Evolutionary conservation across 1,139 yeast genomes (phyloP), one percentile per base, ranked within the genome.

Genomic region (Yamadazyma oceani): DNA sequence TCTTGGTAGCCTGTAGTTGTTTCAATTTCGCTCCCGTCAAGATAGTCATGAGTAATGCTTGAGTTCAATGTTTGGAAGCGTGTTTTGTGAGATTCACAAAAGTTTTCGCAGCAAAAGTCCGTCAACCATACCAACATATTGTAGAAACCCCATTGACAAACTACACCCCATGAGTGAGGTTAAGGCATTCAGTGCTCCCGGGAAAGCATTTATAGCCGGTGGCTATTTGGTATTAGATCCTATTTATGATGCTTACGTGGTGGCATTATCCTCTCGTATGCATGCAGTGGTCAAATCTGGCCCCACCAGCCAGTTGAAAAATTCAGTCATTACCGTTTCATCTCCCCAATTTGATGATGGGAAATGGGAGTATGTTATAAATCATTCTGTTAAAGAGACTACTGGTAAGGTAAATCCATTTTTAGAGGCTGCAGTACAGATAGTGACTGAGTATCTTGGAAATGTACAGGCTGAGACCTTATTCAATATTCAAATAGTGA

Each of bases 161-260:
- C 28, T n/a, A 17, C 23, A 16, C 11, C 15, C n/a, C 31, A 26
- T 33, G 31, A 31, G 15, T 15, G 34, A n/a, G 12, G 12, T 10
- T 24, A 51, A 49, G 35, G 75, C 66, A 13, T 89, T 80, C 55
- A 85, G 96, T 54, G 95, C 97, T 0, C 97, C 98, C 0, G 97
- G 97, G 0, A 92, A 92, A 60, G 97, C 97, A 1, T 69, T 92
- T 26, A 54, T 92, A 13, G 97, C 95, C 0, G 98, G 98, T 9
- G 98, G 98, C 0, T 92, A 92, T 57, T 71, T 92, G 34, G 97
- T 92, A 0, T 67, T 92, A 17, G 94, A 86, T 41, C 90, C 92
- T 0, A 58, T 58, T 29, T 89, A 85, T 61, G 66, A 72, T 35
- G 80, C 96, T 0, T 86, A 84, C 57, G 95, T 88, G 5, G 81